Percentiles rank a stretch among this genome's conserved stretches.
Evolutionary conservation across 441 rosid genomes (phyloP).

Genomic region (Capsella rubella): DNA sequence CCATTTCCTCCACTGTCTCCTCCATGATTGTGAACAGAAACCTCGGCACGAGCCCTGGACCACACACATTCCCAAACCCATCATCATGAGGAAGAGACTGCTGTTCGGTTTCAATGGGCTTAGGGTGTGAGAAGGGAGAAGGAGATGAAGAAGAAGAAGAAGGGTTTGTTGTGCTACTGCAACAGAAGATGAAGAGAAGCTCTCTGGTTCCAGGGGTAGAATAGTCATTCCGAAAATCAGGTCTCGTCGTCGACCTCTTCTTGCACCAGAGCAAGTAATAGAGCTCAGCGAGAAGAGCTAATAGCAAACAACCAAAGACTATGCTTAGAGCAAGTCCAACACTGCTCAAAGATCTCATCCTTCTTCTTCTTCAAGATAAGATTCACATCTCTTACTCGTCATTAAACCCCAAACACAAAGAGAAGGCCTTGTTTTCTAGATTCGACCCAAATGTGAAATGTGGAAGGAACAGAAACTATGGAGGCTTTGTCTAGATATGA

Average conservation of each 20-base stretch:
- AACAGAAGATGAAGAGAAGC: constrained; percentile 77
- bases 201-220: constrained; percentile 71
- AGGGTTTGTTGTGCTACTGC: constrained; percentile 51
- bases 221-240: constrained; percentile 54
- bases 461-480: background rate
- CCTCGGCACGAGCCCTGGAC: constrained; percentile 73
- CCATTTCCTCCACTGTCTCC: constrained; percentile 94
- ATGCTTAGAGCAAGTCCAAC: constrained; percentile 90
- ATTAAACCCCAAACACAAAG: background rate
- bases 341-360: constrained; percentile 89
- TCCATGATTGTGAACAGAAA: constrained; percentile 86
- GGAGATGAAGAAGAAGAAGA: constrained; percentile 48
- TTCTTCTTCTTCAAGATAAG: constrained; percentile 30
- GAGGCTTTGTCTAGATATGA: background rate
- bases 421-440: background rate
- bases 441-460: constrained; percentile 13
- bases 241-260: constrained; percentile 56
- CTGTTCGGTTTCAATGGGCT: constrained; percentile 45
- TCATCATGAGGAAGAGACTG: constrained; percentile 39
- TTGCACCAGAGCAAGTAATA: constrained; percentile 94
- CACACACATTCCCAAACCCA: constrained; percentile 53
- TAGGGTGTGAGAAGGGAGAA: constrained; percentile 39
- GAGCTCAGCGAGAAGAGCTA: constrained; percentile 83
- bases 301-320: constrained; percentile 78
- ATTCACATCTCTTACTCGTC: constrained; percentile 43